phyloP scores from a whole-genome alignment of 164 flowering plant genomes.

The Vitis rotundifolia region DNA sequence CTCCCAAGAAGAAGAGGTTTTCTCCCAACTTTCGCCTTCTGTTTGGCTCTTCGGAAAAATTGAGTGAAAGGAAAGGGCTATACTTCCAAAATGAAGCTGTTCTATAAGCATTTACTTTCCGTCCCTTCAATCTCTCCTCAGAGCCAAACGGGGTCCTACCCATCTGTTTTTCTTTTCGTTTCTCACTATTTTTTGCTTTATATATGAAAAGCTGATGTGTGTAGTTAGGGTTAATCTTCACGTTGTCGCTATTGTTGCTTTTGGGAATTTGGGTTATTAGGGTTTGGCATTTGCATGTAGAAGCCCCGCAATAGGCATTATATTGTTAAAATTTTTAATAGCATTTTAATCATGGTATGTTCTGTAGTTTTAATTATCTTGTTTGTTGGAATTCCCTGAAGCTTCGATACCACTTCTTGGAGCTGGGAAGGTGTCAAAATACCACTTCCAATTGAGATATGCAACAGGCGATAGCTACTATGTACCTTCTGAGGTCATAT shows the following conservation, averaged over 20 bases:
- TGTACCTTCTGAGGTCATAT: no score
- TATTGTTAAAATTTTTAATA: background rate
- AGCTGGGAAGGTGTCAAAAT: background rate
- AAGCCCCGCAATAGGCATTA: background rate
- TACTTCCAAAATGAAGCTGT: no score
- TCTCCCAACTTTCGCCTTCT: background rate
- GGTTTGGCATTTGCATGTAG: background rate
- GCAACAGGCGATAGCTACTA: no score
- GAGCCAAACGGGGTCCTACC: no score
- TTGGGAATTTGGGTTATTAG: constrained; percentile 1
- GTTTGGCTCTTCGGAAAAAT: no score
- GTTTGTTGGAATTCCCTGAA: background rate
- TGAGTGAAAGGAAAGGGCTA: no score
- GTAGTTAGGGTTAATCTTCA: constrained; percentile 9
- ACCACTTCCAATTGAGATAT: background rate
- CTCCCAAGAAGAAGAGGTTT: constrained; percentile 35
- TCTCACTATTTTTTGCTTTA: background rate
- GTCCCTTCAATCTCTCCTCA: no score
- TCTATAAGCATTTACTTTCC: no score
- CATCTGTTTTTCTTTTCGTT: background rate
- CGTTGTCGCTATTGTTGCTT: background rate
- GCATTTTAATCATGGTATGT: background rate
- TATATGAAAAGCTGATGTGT: background rate
- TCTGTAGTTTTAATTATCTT: no score
- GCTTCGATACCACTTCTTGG: background rate